phyloP scores from a whole-genome alignment of 140 eudicot genomes.

The Flaveria floridana region DNA sequence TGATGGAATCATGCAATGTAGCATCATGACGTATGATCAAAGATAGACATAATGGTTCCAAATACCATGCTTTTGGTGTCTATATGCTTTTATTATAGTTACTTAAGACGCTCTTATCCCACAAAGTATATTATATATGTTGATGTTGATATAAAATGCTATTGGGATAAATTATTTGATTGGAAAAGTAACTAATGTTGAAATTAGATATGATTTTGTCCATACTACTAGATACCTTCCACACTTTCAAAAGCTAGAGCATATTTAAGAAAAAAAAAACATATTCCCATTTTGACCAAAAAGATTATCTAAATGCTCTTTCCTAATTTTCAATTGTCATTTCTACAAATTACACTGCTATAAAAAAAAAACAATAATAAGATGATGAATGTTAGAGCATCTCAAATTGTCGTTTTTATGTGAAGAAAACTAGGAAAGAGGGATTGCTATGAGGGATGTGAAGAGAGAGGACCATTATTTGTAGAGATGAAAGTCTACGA shows the following conservation, averaged over 20 bases:
- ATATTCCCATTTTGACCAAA: no score
- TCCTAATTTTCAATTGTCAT: no score
- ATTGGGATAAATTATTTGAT: background rate
- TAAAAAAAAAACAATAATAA: no score
- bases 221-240: background rate
- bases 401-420: no score
- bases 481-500: no score
- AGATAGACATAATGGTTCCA: conserved; percentile 30
- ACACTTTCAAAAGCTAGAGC: background rate
- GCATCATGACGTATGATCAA: conserved; percentile 33
- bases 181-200: background rate
- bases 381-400: no score
- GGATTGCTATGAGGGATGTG: no score
- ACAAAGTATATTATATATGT: background rate
- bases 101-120: conserved; percentile 4
- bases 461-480: no score
- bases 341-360: no score
- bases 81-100: background rate
- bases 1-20: conserved; percentile 29
- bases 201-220: background rate
- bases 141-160: background rate
- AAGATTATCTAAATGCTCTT: no score
- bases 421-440: no score
- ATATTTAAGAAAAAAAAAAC: no score
- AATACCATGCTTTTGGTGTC: conserved; percentile 18